phyloP scores from a whole-genome alignment of 495 filamentous ascomycete genomes.

The Symbiotaphrina buchneri region DNA sequence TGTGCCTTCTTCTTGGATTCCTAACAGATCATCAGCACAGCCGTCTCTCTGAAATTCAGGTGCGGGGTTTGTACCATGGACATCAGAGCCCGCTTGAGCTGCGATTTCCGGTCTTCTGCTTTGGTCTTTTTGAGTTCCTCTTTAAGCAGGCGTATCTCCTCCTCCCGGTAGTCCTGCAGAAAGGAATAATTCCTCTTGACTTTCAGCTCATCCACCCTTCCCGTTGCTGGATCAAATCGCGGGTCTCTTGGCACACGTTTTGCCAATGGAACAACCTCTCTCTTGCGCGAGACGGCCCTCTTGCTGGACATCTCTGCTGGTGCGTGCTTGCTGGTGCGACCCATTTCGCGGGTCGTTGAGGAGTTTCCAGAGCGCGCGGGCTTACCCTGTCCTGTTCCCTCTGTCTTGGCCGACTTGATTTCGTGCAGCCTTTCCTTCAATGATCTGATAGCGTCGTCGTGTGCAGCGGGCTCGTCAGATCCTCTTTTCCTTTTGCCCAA shows the following conservation, averaged over 20 bases:
- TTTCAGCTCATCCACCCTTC: constrained; percentile 25
- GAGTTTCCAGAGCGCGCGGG: constrained; percentile 9
- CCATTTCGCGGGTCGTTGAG: constrained; percentile 13
- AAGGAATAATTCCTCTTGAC: constrained; percentile 57
- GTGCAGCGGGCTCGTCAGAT: constrained; percentile 11
- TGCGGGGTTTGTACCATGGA: constrained; percentile 19
- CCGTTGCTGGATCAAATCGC: constrained; percentile 44
- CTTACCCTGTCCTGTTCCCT: background rate
- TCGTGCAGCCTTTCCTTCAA: constrained; percentile 15
- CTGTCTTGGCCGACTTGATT: constrained; percentile 8
- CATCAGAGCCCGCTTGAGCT: constrained; percentile 38
- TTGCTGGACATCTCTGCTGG: constrained; percentile 64
- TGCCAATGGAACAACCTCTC: constrained; percentile 35
- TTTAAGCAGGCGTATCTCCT: constrained; percentile 55
- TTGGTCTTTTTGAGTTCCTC: constrained; percentile 39
- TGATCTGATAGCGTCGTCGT: constrained; percentile 7
- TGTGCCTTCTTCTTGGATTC: constrained; percentile 47
- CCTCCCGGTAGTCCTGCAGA: constrained; percentile 58
- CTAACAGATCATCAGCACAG: constrained; percentile 7
- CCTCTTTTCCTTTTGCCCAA: constrained; percentile 22
- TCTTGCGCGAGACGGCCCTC: constrained; percentile 54
- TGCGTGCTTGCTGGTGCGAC: constrained; percentile 68
- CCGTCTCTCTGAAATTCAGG: background rate
- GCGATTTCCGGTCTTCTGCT: constrained; percentile 34
- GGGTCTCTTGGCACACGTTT: constrained; percentile 50